phyloP scores from a whole-genome alignment of 2,329 filamentous ascomycete species.

The Calonectria crousiana region DNA sequence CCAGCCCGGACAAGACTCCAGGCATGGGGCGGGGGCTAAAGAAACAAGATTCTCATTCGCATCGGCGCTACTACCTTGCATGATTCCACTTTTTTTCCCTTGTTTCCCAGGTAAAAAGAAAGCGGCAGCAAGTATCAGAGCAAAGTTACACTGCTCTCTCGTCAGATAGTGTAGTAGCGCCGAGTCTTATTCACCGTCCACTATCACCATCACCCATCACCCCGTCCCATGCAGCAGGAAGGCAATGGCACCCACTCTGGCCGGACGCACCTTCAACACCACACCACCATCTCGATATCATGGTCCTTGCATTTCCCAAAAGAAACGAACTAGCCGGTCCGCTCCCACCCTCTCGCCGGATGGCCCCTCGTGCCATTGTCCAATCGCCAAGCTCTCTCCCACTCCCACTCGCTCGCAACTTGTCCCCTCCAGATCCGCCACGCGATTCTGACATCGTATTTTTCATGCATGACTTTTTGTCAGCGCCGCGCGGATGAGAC shows the following conservation, averaged over 20 bases:
- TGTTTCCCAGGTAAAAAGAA: background rate
- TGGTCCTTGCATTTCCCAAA: conserved; percentile 1
- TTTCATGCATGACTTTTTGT: conserved; percentile 10
- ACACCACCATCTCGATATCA: conserved; percentile 4
- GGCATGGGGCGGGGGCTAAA: background rate
- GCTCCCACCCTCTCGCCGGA: conserved; percentile 14
- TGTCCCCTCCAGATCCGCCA: conserved; percentile 23
- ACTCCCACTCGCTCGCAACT: conserved; percentile 19
- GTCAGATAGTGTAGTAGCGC: background rate
- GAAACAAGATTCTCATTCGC: conserved; percentile 10
- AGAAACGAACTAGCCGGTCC: conserved; percentile 15
- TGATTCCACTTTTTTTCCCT: background rate
- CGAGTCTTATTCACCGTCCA: conserved; percentile 20
- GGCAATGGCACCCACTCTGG: background rate
- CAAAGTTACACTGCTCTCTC: background rate
- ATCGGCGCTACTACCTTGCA: conserved; percentile 12
- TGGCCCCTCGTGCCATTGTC: conserved; percentile 20
- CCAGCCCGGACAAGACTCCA: background rate
- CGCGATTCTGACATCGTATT: conserved; percentile 27
- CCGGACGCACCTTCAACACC: background rate
- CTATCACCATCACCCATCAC: background rate
- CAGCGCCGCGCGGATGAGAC: conserved; percentile 1
- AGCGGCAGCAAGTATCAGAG: background rate
- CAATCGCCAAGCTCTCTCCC: conserved; percentile 15
- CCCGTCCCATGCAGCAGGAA: background rate